A percentile compares a stretch with the other conserved stretches of the same genome.
phyloP scores from a whole-genome alignment of 352 stramenopile genomes.

The Phytophthora citricola region DNA sequence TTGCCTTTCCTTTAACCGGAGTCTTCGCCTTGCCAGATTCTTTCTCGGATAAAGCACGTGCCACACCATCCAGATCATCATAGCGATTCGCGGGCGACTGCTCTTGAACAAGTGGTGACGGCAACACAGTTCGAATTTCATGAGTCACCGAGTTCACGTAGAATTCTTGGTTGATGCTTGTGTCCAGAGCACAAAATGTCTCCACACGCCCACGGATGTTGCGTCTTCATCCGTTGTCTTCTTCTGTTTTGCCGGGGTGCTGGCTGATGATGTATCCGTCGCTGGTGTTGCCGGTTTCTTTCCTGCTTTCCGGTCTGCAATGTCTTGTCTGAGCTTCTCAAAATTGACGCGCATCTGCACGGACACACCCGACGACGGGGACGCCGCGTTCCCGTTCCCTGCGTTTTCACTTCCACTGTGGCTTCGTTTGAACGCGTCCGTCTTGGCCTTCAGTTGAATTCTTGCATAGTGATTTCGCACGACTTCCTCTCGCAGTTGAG shows the following conservation, averaged over 20 bases:
- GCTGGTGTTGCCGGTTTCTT: slow-evolving; percentile 33
- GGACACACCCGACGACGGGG: slow-evolving; percentile 45
- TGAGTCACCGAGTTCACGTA: slow-evolving; percentile 81
- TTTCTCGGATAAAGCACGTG: slow-evolving; percentile 31
- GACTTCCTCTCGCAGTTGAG: slow-evolving; percentile 74
- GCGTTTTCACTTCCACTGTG: slow-evolving; percentile 28
- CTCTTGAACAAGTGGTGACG: slow-evolving; percentile 53
- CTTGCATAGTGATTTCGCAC: slow-evolving; percentile 69
- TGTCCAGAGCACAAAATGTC: slow-evolving; percentile 66
- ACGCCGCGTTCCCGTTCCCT: slow-evolving; percentile 33
- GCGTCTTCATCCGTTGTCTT: slow-evolving; percentile 21
- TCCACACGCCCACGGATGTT: slow-evolving; percentile 57
- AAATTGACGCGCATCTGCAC: slow-evolving; percentile 80
- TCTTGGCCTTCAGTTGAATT: slow-evolving; percentile 67
- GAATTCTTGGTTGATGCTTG: slow-evolving; percentile 64
- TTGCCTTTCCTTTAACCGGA: slow-evolving; percentile 30
- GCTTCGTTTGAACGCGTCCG: slow-evolving; percentile 41
- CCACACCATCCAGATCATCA: slow-evolving; percentile 41
- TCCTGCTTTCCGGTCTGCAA: slow-evolving; percentile 60
- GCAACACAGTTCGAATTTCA: slow-evolving; percentile 74
- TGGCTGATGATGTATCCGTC: slow-evolving; percentile 20
- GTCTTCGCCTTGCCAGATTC: slow-evolving; percentile 30
- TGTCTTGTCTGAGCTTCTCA: slow-evolving; percentile 72
- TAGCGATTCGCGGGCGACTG: slow-evolving; percentile 67
- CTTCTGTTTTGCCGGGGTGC: slow-evolving; percentile 23